Conservation (phyloP, 139 green algal species). For the Closterium sp. region DNA sequence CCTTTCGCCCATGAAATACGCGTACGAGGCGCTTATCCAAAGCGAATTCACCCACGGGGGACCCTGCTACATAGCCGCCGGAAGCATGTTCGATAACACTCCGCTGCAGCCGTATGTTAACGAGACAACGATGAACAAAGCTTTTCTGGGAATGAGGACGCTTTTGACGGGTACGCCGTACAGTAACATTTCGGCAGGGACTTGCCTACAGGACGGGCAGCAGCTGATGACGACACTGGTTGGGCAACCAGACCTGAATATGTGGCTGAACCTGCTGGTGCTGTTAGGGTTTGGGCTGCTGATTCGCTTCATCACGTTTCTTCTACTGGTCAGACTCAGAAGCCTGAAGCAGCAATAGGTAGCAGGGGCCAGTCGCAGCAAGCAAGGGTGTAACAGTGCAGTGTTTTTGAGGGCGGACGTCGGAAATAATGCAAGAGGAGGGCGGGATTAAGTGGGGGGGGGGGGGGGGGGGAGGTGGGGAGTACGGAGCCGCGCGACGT, state of each 20-base stretch:
- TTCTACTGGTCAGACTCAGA: neutral
- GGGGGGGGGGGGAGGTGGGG: too few species aligned
- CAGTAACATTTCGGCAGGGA: neutral
- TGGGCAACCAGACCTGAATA: neutral
- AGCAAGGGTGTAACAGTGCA: neutral
- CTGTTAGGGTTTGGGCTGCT: neutral
- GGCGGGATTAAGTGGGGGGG: too few species aligned
- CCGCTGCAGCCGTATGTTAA: neutral
- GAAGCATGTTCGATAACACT: neutral
- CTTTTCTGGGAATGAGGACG: neutral
- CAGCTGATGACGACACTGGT: neutral
- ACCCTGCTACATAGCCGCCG: neutral
- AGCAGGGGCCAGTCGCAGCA: neutral
- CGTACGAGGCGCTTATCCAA: neutral
- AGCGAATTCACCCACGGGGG: neutral
- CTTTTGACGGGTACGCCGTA: neutral
- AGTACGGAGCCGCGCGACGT: too few species aligned
- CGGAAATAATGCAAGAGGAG: too few species aligned
- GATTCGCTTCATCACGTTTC: neutral
- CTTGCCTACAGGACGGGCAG: neutral
- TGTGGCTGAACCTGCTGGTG: neutral
- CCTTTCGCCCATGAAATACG: slow-evolving; percentile 46
- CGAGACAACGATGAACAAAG: neutral
- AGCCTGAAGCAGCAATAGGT: neutral
- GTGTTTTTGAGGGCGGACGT: too few species aligned